Evolutionary conservation across 1,139 yeast species (phyloP).

Genomic region (Saccharomyces hybrid): DNA sequence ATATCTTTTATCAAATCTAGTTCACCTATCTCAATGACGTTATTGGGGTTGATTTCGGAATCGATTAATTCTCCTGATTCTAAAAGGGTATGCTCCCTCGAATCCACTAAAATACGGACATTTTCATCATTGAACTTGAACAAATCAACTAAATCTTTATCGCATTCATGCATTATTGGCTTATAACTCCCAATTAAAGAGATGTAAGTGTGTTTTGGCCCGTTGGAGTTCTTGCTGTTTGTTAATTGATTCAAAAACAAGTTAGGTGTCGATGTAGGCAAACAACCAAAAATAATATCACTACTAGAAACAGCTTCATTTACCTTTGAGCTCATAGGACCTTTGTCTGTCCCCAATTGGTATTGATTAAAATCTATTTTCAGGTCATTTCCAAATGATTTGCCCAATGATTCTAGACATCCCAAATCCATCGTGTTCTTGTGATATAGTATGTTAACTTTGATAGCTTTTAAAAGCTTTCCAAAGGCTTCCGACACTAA

Average conservation of each 20-base stretch:
- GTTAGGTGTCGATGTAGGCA: conserved; percentile 48
- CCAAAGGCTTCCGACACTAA: conserved; percentile 33
- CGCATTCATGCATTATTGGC: conserved; percentile 62
- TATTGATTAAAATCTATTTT: conserved; percentile 5
- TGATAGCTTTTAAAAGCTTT: conserved; percentile 30
- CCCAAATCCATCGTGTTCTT: conserved; percentile 38
- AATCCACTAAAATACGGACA: conserved; percentile 48
- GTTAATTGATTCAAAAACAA: conserved; percentile 37
- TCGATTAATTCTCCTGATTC: conserved; percentile 64
- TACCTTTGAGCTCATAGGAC: conserved; percentile 15
- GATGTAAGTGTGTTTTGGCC: conserved; percentile 35
- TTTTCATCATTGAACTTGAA: conserved; percentile 13
- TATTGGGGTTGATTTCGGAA: conserved; percentile 33
- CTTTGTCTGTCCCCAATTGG: not conserved
- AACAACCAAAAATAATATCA: conserved; percentile 51
- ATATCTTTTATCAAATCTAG: conserved; percentile 16
- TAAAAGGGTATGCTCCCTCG: conserved; percentile 45
- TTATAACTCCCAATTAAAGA: conserved; percentile 63
- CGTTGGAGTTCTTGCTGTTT: conserved; percentile 23
- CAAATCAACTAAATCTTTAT: conserved; percentile 36
- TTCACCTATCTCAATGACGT: conserved; percentile 44
- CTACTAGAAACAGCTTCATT: conserved; percentile 8
- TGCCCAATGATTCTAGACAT: conserved; percentile 20
- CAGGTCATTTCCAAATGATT: conserved; percentile 4
- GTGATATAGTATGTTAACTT: conserved; percentile 41